Evolutionary conservation across 306 rosid genomes (phyloP), one percentile per base, ranked within the genome.

Genomic region (Geum urbanum): DNA sequence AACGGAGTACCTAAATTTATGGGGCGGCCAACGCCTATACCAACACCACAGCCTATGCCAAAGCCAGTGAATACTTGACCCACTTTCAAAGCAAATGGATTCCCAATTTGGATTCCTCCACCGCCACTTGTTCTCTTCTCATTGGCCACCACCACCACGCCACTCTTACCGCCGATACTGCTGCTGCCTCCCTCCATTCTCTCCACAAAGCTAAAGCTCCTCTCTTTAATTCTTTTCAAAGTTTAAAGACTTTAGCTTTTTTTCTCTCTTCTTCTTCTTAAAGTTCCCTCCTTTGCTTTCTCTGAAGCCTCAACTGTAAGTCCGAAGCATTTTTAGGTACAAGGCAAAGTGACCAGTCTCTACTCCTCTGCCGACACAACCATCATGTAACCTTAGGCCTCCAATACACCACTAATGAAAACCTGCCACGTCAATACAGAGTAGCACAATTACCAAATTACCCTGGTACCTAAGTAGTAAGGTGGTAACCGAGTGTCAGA

Each of bases 11-110:
- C 94, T 71, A 94, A 72, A 84, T 94, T 90, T 63, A 94, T 75
- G 76, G 98, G 98, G 77, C 92, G 94, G 12, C 98, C 98, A 80
- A 88, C 90, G 72, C 98, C 98, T 83, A 94, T 87, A 48, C 98
- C 98, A 49, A 87, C 81, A 62, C 97, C 97, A 58, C 97, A 94
- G 13, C 96, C 95, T 62, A 94, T 59, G 77, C 98, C 98, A 79
- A 94, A 94, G 75, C 97, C 98, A 5, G 98, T 94, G 66, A 90
- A 94, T 48, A 94, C 94, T 85, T 90, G 97, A 82, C 96, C 97
- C 52, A 90, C 95, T 65, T 94, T 90, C 80, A 94, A 82, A 81
- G 94, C 59, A 88, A 94, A 88, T 19, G 97, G 98, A 90, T 88
- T 94, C 82, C 83, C 87, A 0, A 88, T 57, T 83, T 86, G 82